Conservation (phyloP, 169 alveolate species). For the Miamiensis avidus region DNA sequence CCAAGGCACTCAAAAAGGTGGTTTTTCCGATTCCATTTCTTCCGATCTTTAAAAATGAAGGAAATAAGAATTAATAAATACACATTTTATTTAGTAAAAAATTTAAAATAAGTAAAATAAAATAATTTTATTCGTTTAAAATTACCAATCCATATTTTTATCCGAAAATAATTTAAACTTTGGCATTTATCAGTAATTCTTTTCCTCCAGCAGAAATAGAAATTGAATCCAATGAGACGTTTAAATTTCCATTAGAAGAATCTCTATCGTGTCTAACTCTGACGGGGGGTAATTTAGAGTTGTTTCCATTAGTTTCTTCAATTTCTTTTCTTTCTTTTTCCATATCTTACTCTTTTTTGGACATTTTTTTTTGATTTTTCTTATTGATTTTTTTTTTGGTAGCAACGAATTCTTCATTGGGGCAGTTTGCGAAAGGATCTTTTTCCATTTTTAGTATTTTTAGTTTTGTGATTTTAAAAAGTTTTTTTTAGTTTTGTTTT, state of each 20-base stretch:
- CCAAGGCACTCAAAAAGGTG: slow-evolving; percentile 91
- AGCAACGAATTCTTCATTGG: neutral
- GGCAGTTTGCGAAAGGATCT: neutral
- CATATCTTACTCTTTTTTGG: no score
- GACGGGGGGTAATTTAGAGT: neutral
- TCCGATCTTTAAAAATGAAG: slow-evolving; percentile 79
- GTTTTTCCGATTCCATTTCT: slow-evolving; percentile 98
- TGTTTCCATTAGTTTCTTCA: neutral
- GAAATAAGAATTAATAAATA: no score
- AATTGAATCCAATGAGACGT: neutral
- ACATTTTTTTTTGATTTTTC: no score
- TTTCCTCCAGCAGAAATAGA: neutral
- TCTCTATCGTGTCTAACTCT: neutral
- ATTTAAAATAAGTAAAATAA: no score
- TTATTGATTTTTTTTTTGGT: neutral
- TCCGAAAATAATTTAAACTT: neutral
- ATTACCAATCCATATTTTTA: neutral
- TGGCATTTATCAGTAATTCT: neutral
- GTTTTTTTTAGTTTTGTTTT: neutral
- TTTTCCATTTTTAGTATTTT: no score
- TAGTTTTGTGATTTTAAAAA: no score
- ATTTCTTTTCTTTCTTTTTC: neutral
- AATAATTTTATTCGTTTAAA: no score
- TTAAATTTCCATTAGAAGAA: neutral
- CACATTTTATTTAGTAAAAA: no score